These are phyloP conservation scores for Pyrenophora tritici-repentis DNA, from an alignment of 2,329 filamentous ascomycete species.

Conservation along the genomic window DNA sequence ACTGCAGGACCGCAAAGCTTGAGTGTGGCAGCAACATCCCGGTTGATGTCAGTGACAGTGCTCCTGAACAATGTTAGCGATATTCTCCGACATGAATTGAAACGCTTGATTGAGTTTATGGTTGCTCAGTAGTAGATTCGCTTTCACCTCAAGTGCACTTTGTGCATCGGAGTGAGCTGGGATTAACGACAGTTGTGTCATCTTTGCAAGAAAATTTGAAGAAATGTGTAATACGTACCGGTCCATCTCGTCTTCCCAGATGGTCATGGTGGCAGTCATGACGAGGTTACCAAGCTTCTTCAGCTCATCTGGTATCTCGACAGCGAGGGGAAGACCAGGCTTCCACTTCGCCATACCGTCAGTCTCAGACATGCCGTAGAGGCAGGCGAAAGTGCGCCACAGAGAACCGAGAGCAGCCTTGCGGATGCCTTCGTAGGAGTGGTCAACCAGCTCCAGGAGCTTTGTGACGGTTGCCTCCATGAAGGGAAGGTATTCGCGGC, in stretches of 20 bases:
- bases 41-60: slow-evolving; percentile 93
- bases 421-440: slow-evolving; percentile 89
- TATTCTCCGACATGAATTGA: slow-evolving; percentile 6
- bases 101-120: slow-evolving; percentile 48
- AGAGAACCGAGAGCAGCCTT: slow-evolving; percentile 90
- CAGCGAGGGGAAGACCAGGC: slow-evolving; percentile 81
- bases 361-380: slow-evolving; percentile 86
- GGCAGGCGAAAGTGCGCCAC: slow-evolving; percentile 89
- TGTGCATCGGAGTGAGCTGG: slow-evolving; percentile 99
- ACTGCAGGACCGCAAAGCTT: slow-evolving; percentile 90
- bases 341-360: slow-evolving; percentile 81
- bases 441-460: slow-evolving; percentile 79
- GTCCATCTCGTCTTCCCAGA: slow-evolving; percentile 91
- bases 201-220: slow-evolving; percentile 55
- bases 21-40: slow-evolving; percentile 86
- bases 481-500: slow-evolving; percentile 78
- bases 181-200: slow-evolving; percentile 89
- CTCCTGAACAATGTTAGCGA: slow-evolving; percentile 59
- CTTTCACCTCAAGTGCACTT: slow-evolving; percentile 85
- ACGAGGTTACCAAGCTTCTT: slow-evolving; percentile 85
- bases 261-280: slow-evolving; percentile 78
- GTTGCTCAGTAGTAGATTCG: slow-evolving; percentile 65
- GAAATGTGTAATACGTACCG: slow-evolving; percentile 68
- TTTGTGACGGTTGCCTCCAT: slow-evolving; percentile 87
- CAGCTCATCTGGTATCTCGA: slow-evolving; percentile 77